Evolutionary conservation across 2,329 filamentous ascomycete species (phyloP), one percentile per base, ranked within the genome.

Genomic region (Xylariomycetidae sp.): DNA sequence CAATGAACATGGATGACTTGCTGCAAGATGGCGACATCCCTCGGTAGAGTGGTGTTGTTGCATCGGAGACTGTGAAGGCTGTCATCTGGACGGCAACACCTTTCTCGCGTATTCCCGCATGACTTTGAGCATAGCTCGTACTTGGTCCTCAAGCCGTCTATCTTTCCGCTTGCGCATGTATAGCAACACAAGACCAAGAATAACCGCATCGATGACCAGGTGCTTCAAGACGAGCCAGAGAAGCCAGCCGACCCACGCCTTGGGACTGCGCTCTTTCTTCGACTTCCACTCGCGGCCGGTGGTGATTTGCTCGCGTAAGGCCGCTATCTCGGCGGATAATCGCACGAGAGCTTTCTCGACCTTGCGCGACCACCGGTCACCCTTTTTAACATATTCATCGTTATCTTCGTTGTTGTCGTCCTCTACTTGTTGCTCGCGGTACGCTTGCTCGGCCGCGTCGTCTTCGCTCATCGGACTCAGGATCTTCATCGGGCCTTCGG

Each of bases 321-420:
- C 92, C 1, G 92, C 89, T 19, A 98, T 78, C 61, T 98, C 92
- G 12, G 88, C 84, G 5, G 89, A 94, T 63, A 96, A 79, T 48
- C 88, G 85, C 35, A 90, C 85, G 36, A 96, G 70, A 15, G 87
- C 85, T 26, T 80, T 75, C 63, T 96, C 90, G 41, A 96, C 82
- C 48, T 84, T 80, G 39, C 76, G 79, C 32, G 84, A 80, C 86
- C 88, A 95, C 50, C 76, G 79, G 40, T 65, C 67, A 13, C 61
- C 65, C 23, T 59, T 61, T 50, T 60, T 63, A 7, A 59, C 57
- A 26, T 61, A 63, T 27, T 63, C 57, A 31, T 54, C 54, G 15
- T 60, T 52, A 12, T 57, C 54, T 0, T 60, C 61, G 8, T 58
- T 54, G 5, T 59, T 63, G 10, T 68, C 66, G n/a, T n/a, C n/a